These are phyloP conservation scores for Athelia sp. DNA, from an alignment of 1,284 basidiomycete genomes.

Conservation along the genomic window DNA sequence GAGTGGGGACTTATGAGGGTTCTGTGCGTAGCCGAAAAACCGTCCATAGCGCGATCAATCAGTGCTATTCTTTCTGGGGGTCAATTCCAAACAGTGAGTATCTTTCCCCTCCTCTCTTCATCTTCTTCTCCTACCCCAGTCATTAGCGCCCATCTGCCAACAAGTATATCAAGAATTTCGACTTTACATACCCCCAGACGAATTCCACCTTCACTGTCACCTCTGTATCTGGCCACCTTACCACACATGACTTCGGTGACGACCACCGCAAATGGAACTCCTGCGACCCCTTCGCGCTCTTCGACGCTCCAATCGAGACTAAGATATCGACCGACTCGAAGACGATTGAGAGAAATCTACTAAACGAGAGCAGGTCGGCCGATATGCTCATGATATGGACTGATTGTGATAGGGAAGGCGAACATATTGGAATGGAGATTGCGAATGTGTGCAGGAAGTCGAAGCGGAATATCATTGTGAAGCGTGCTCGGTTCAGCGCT, in stretches of 20 bases:
- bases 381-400: conserved; percentile 98
- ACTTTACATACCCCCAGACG: conserved; percentile 83
- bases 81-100: conserved; percentile 67
- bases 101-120: conserved; percentile 3
- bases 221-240: conserved; percentile 88
- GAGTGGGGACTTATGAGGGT: conserved; percentile 58
- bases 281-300: conserved; percentile 85
- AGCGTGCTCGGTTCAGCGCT: conserved; percentile 91
- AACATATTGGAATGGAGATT: conserved; percentile 94
- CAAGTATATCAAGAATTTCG: conserved; percentile 88
- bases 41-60: conserved; percentile 92
- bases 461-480: conserved; percentile 72
- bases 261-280: conserved; percentile 76
- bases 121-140: conserved; percentile 3
- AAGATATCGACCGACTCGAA: conserved; percentile 60
- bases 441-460: conserved; percentile 68
- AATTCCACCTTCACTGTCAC: conserved; percentile 84
- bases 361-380: conserved; percentile 68
- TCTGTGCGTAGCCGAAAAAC: conserved; percentile 98
- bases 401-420: conserved; percentile 98
- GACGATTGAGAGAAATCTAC: conserved; percentile 79
- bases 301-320: conserved; percentile 78
- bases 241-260: conserved; percentile 73
- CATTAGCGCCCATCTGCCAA: conserved; percentile 68
- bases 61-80: conserved; percentile 88